Evolutionary conservation across 345 rosid species (phyloP).

Genomic region (Aegle marmelos): DNA sequence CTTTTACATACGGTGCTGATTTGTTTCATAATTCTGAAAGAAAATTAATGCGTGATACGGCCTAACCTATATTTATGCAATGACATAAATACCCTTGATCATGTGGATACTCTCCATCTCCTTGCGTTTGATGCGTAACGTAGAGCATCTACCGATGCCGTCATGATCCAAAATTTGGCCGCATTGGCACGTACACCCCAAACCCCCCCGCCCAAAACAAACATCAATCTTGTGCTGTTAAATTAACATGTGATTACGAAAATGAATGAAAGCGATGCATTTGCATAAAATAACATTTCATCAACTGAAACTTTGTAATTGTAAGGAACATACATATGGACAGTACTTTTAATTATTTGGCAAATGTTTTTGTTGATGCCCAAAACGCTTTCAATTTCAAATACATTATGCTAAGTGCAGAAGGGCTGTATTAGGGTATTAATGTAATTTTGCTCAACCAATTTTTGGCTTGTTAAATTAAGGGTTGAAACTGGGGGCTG

Average conservation of each 20-base stretch:
- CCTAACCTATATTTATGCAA: neutral
- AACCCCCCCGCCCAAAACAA: too few relatives aligned
- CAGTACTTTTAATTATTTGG: neutral
- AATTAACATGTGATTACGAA: neutral
- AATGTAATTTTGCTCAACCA: neutral
- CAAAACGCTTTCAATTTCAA: too few relatives aligned
- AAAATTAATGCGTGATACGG: neutral
- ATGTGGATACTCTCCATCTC: neutral
- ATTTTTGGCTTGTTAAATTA: neutral
- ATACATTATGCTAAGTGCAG: too few relatives aligned
- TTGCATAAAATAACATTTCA: neutral
- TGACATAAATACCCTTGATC: conserved; percentile 12
- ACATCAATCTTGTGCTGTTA: neutral
- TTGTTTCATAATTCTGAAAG: neutral
- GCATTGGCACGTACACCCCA: neutral
- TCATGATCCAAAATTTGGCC: neutral
- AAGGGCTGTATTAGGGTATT: neutral
- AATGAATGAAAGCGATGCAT: neutral
- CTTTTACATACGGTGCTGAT: neutral
- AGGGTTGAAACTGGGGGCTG: neutral
- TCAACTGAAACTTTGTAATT: neutral
- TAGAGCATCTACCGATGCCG: neutral
- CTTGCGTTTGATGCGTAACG: too few relatives aligned
- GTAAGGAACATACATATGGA: neutral
- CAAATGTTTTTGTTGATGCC: neutral